These are phyloP conservation scores for Rhizophagus clarus DNA, from an alignment of 192 early-diverging fungal species.

Conservation along the genomic window DNA sequence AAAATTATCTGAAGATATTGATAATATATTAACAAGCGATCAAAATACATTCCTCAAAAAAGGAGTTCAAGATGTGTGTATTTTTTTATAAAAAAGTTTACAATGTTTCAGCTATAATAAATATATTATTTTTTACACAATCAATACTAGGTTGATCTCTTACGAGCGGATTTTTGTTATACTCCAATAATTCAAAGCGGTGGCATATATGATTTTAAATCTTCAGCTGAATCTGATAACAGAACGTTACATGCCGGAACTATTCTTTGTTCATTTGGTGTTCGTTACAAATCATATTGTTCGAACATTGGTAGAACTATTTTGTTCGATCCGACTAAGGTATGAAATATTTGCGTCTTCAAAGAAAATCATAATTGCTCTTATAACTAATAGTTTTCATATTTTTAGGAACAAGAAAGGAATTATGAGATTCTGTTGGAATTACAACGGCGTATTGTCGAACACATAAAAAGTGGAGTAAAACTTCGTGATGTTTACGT, in stretches of 20 bases:
- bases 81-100: background rate
- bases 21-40: slow-evolving; percentile 64
- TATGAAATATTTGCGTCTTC: background rate
- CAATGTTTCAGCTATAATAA: background rate
- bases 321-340: slow-evolving; percentile 88
- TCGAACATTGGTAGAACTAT: slow-evolving; percentile 94
- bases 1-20: slow-evolving; percentile 72
- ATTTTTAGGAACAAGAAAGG: slow-evolving; percentile 71
- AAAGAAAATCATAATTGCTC: slow-evolving; percentile 4
- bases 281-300: slow-evolving; percentile 94
- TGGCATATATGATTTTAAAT: slow-evolving; percentile 85
- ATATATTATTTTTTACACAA: slow-evolving; percentile 7
- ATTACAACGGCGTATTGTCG: slow-evolving; percentile 77
- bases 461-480: slow-evolving; percentile 71
- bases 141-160: slow-evolving; percentile 52
- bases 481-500: slow-evolving; percentile 78
- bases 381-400: background rate
- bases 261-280: slow-evolving; percentile 90
- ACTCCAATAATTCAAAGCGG: slow-evolving; percentile 96
- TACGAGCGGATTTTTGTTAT: slow-evolving; percentile 87
- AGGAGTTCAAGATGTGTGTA: slow-evolving; percentile 66
- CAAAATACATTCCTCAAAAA: slow-evolving; percentile 58
- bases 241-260: slow-evolving; percentile 80
- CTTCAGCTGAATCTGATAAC: slow-evolving; percentile 74
- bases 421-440: slow-evolving; percentile 92